These are phyloP conservation scores for Calocybe gambosa DNA, from an alignment of 1,284 basidiomycete species.

Conservation along the genomic window DNA sequence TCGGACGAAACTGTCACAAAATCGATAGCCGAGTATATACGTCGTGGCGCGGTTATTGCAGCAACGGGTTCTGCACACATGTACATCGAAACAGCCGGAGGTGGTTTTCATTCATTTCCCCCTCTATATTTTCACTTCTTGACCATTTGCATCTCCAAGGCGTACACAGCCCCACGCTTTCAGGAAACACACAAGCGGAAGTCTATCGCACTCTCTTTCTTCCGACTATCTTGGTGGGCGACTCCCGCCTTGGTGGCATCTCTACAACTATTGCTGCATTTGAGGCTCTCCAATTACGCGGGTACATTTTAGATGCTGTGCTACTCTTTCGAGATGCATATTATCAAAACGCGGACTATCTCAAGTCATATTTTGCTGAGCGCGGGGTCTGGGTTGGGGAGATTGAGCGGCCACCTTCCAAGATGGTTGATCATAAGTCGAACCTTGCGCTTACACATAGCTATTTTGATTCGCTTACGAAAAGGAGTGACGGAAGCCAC, in stretches of 20 bases:
- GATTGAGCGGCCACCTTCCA: slow-evolving; percentile 56
- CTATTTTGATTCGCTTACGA: slow-evolving; percentile 62
- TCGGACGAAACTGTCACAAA: slow-evolving; percentile 67
- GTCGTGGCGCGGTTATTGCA: slow-evolving; percentile 37
- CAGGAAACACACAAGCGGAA: slow-evolving; percentile 83
- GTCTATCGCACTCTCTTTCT: slow-evolving; percentile 81
- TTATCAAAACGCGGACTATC: slow-evolving; percentile 84
- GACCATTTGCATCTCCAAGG: slow-evolving; percentile 46
- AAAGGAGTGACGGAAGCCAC: slow-evolving; percentile 24
- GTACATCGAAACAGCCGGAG: slow-evolving; percentile 94
- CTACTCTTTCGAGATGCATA: slow-evolving; percentile 84
- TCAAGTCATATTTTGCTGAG: slow-evolving; percentile 74
- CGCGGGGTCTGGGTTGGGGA: slow-evolving; percentile 57
- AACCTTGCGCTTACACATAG: slow-evolving; percentile 54
- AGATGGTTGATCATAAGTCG: slow-evolving; percentile 33
- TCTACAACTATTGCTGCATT: slow-evolving; percentile 92
- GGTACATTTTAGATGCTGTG: slow-evolving; percentile 87
- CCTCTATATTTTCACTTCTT: not conserved
- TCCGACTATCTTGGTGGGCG: slow-evolving; percentile 85
- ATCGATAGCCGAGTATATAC: slow-evolving; percentile 61
- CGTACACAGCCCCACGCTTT: slow-evolving; percentile 87
- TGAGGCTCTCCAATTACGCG: slow-evolving; percentile 85
- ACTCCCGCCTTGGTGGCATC: slow-evolving; percentile 89
- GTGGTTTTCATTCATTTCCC: slow-evolving; percentile 37
- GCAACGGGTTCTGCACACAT: slow-evolving; percentile 44